A percentile compares a stretch with the other conserved stretches of the same genome.
These are phyloP conservation scores for Xerocomus potaroensis DNA, from an alignment of 768 basidiomycete species.

Conservation along the genomic window DNA sequence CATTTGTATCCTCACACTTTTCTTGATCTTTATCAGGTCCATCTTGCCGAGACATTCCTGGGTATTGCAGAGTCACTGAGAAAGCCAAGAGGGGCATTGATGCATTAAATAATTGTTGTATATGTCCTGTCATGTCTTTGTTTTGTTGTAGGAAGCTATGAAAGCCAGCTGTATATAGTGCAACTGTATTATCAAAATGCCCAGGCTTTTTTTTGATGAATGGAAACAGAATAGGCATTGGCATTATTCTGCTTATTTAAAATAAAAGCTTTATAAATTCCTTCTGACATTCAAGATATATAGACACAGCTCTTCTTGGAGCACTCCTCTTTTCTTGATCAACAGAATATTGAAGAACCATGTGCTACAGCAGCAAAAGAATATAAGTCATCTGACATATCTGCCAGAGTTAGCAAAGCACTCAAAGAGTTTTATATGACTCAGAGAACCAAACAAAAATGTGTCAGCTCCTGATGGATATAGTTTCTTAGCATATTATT, in stretches of 20 bases:
- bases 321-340: background rate
- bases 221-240: background rate
- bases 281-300: no score
- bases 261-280: no score
- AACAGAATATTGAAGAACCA: background rate
- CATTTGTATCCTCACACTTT: no score
- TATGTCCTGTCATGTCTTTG: background rate
- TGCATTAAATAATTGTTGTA: conserved; percentile 24
- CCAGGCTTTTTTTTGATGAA: background rate
- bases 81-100: conserved; percentile 50
- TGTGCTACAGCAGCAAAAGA: background rate
- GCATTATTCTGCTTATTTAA: background rate
- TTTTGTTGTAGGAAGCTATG: no score
- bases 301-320: background rate
- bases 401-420: background rate
- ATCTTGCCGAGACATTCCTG: conserved; percentile 54
- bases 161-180: no score
- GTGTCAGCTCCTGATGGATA: background rate
- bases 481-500: background rate
- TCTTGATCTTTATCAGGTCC: conserved; percentile 36
- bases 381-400: background rate
- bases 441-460: background rate
- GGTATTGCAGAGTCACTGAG: conserved; percentile 54
- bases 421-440: background rate
- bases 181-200: no score